Evolutionary conservation across 1,139 yeast genomes (phyloP).

Genomic region (Lodderomyces elongisporus): DNA sequence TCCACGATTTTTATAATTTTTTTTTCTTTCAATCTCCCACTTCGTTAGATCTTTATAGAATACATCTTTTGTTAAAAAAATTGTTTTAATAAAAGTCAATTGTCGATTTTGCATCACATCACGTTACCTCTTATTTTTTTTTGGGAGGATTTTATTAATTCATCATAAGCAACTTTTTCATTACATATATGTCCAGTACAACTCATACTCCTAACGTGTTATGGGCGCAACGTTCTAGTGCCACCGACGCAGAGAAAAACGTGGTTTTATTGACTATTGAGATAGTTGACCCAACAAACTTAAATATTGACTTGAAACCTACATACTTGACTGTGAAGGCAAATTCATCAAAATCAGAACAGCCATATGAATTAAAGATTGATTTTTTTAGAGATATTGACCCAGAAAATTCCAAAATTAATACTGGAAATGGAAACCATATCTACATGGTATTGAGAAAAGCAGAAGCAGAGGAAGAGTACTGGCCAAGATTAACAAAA

Average conservation of each 20-base stretch:
- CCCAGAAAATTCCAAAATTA: conserved; percentile 55
- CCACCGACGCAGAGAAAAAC: conserved; percentile 66
- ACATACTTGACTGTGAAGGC: conserved; percentile 56
- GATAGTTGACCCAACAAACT: conserved; percentile 64
- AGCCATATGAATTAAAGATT: conserved; percentile 53
- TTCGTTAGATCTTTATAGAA: too few species aligned
- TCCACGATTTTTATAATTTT: too few species aligned
- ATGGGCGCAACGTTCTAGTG: conserved; percentile 96
- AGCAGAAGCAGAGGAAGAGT: conserved; percentile 62
- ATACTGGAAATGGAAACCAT: conserved; percentile 63
- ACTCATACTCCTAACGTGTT: conserved; percentile 41
- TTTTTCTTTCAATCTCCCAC: too few species aligned
- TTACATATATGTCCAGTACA: too few species aligned
- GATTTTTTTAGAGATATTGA: conserved; percentile 74
- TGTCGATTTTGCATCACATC: too few species aligned
- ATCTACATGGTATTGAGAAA: conserved; percentile 68
- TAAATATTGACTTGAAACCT: conserved; percentile 60
- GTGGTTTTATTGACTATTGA: conserved; percentile 68
- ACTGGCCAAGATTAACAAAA: conserved; percentile 88
- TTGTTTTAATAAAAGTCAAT: too few species aligned
- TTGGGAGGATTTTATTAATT: too few species aligned
- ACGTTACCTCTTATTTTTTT: too few species aligned
- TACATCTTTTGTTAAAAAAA: too few species aligned
- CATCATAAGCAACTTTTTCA: too few species aligned
- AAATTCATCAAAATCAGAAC: conserved; percentile 43